Evolutionary conservation across 148 eudicot genomes (phyloP), one percentile per base, ranked within the genome.

Genomic region (Spergularia marina): DNA sequence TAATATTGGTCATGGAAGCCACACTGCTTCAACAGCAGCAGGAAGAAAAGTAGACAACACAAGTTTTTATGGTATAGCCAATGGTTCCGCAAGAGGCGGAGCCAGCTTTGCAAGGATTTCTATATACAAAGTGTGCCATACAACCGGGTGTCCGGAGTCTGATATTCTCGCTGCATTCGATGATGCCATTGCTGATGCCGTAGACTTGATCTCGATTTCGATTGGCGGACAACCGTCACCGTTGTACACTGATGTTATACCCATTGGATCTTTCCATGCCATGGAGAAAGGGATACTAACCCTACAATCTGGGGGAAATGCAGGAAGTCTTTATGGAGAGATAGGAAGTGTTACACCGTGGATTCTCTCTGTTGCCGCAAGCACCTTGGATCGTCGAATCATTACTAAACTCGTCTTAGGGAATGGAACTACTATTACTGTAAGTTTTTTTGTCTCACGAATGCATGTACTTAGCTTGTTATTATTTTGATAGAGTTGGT

Each of bases 181-280:
- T 49, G 55, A 73, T 41, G 76, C 76, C n/a, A 73, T 73, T 73
- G 41, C 64, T 6, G 76, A 73, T 59, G 67, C 67, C 4, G 76
- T 73, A 12, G 76, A 73, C 68, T 4, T 73, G 15, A 41, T 73
- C 44, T n/a, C 66, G 5, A 18, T 73, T 12, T 60, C 76, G 4
- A n/a, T 73, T 21, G 76, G 76, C 1, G 53, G 52, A 18, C 12
- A 4, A 2, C 17, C 16, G 6, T 17, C 20, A 4, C 13, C 6
- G 2, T 18, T 44, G 1, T 20, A 58, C 44, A 11, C 60, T 0
- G 68, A 73, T 59, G 66, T 15, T 1, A 39, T 73, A 17, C 17
- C 76, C 36, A 60, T 73, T 10, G 55, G 76, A 0, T 40, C 76
- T 10, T 73, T 73, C 53, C 66, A 58, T 40, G 76, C 67, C 16